A percentile compares a stretch with the other conserved stretches of the same genome.
phyloP scores from a whole-genome alignment of 1,284 basidiomycete genomes.

The Coriolopsis trogii region DNA sequence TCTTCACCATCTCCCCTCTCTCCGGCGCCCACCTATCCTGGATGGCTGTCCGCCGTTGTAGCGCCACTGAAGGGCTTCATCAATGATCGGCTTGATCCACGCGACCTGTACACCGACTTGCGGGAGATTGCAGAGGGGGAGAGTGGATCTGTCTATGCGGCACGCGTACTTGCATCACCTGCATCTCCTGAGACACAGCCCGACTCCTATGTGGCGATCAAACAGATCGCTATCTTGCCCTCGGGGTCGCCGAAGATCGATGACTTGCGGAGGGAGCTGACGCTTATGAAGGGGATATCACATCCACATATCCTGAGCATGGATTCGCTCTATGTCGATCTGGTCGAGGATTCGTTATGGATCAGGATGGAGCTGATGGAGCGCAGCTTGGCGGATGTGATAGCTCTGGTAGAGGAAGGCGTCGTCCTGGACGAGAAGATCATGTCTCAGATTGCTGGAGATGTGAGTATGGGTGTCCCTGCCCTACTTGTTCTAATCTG shows the following conservation, averaged over 20 bases:
- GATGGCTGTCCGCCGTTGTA: constrained; percentile 54
- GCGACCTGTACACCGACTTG: constrained; percentile 61
- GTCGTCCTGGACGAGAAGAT: constrained; percentile 63
- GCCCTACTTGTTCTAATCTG: no score
- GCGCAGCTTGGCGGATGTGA: constrained; percentile 76
- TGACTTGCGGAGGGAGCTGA: constrained; percentile 63
- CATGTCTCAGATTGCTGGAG: constrained; percentile 70
- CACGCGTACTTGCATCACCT: constrained; percentile 45
- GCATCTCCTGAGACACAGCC: constrained; percentile 38
- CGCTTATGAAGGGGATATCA: constrained; percentile 53
- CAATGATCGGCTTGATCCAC: constrained; percentile 60
- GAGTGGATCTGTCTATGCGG: constrained; percentile 72
- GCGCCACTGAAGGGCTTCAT: constrained; percentile 66
- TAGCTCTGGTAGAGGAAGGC: constrained; percentile 61
- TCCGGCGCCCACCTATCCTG: constrained; percentile 31
- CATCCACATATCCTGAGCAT: constrained; percentile 66
- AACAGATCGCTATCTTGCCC: constrained; percentile 64
- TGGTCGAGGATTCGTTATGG: constrained; percentile 71
- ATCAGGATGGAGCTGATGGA: constrained; percentile 87
- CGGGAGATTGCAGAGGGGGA: constrained; percentile 81
- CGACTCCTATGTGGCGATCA: constrained; percentile 58
- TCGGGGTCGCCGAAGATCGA: constrained; percentile 61
- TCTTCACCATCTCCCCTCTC: constrained; percentile 28
- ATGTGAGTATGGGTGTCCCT: constrained; percentile 65
- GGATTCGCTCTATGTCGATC: constrained; percentile 70